Base-by-base conservation (phyloP, 306 rosid species). In the Rosa rugosa region DNA sequence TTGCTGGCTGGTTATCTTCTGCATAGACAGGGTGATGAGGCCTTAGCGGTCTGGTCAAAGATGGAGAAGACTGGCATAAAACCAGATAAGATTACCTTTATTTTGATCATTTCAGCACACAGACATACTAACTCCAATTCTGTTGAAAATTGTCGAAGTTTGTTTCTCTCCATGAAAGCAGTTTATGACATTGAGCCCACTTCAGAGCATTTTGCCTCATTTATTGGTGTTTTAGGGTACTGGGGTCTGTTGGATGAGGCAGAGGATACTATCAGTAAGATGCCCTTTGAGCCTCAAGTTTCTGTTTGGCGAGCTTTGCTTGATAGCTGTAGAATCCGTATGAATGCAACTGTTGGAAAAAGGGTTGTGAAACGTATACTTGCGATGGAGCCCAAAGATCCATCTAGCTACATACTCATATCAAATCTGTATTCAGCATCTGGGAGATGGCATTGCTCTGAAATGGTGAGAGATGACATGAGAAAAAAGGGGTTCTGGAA, bases 221-320 rank as follows among this genome's bases (percentile, higher is more conserved):
- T 91, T 69, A 75, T 92, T 68, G 83, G 89, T 73, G 99, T 94
- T 81, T 89, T 94, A 87, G 97, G 97, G 75, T 87, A 86, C 46
- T 92, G 97, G 97, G 97, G 91, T 73, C 83, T 82, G 12, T 79
- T 92, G 82, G 90, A 91, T 87, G 97, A 92, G 84, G 99, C 97
- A 71, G 87, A 89, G 84, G 89, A 92, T 85, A 83, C 82, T 8
- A 83, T 92, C 84, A 54, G 65, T 68, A 83, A 80, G 42, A 89
- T 89, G 83, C 89, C 97, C 64, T 88, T 87, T 66, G 79, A 91
- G 84, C 95, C 93, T 17, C 81, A 86, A 1, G 77, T 86, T 72
- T 60, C 82, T 51, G 90, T 89, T 80, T 92, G 97, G 99, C 93
- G 97, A 8, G 86, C 97, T 69, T 86, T 94, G 89, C 97, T 92